Percentiles rank a stretch among this genome's conserved stretches.
Conservation (phyloP, 768 basidiomycete species). For the Suillus subalutaceus region DNA sequence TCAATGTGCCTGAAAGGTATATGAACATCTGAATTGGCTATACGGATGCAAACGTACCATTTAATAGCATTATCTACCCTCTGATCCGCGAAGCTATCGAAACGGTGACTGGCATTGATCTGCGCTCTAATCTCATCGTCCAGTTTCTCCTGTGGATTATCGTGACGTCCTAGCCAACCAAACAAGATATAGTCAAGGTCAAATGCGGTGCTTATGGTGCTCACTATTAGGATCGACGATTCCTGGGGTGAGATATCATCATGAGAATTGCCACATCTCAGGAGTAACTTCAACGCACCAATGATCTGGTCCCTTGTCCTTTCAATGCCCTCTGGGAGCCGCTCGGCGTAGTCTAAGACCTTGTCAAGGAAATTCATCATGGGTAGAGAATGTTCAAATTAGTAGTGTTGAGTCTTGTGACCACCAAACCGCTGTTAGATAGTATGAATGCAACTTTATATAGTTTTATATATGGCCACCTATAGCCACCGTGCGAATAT, state of each 20-base stretch:
- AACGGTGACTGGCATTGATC: conserved; percentile 83
- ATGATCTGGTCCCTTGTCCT: conserved; percentile 39
- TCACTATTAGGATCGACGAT: conserved; percentile 38
- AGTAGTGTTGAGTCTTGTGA: not conserved
- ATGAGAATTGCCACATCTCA: not conserved
- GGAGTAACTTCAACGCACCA: conserved; percentile 26
- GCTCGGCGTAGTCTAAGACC: conserved; percentile 36
- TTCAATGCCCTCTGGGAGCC: conserved; percentile 41
- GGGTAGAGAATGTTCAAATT: conserved; percentile 9
- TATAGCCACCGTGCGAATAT: not conserved
- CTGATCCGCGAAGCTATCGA: conserved; percentile 79
- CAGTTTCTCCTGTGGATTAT: conserved; percentile 70
- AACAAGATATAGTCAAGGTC: not conserved
- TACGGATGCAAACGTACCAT: conserved; percentile 52
- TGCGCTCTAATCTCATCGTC: conserved; percentile 71
- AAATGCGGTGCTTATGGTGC: conserved; percentile 12
- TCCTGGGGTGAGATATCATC: conserved; percentile 23
- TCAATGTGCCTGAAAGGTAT: conserved; percentile 70
- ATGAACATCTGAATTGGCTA: not conserved
- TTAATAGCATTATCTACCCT: conserved; percentile 76
- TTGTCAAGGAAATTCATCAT: conserved; percentile 46
- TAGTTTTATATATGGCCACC: conserved; percentile 2
- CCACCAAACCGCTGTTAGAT: not conserved
- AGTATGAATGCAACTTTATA: not conserved
- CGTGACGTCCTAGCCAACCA: conserved; percentile 57